Percentiles rank a stretch among this genome's conserved stretches.
Conservation (phyloP, 208 protist genomes). For the Leptomonas pyrrhocoris region DNA sequence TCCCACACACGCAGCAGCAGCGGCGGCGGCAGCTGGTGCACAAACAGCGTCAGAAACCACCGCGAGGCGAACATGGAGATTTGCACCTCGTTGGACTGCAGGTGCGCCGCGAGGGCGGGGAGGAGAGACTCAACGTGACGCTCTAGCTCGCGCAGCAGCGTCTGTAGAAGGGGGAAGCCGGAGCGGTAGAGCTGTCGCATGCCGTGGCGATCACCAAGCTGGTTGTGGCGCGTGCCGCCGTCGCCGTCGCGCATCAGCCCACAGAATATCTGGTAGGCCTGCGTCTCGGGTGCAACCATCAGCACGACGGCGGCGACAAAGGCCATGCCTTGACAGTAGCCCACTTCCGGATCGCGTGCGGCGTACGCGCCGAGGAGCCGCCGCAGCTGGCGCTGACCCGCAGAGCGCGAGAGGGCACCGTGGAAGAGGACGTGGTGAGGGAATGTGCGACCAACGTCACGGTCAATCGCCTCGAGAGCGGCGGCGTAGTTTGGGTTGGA, state of each 20-base stretch:
- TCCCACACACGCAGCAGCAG: slow-evolving; percentile 61
- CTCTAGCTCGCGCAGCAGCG: slow-evolving; percentile 33
- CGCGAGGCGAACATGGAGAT: slow-evolving; percentile 52
- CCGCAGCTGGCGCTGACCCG: slow-evolving; percentile 47
- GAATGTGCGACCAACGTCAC: slow-evolving; percentile 65
- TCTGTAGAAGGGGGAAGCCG: slow-evolving; percentile 51
- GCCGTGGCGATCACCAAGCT: slow-evolving; percentile 4
- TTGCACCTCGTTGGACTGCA: slow-evolving; percentile 32
- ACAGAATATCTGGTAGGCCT: slow-evolving; percentile 43
- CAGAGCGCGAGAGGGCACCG: not conserved
- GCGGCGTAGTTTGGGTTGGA: not conserved
- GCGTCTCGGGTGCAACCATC: slow-evolving; percentile 50
- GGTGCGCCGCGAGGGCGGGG: slow-evolving; percentile 47
- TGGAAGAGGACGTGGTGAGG: slow-evolving; percentile 63
- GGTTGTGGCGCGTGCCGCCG: not conserved
- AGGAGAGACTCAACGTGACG: slow-evolving; percentile 37
- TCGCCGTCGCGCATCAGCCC: slow-evolving; percentile 35
- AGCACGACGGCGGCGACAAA: slow-evolving; percentile 64
- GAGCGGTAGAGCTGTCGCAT: slow-evolving; percentile 60
- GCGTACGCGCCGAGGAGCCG: slow-evolving; percentile 55
- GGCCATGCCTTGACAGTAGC: slow-evolving; percentile 84
- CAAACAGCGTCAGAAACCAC: slow-evolving; percentile 75
- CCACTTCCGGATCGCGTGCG: slow-evolving; percentile 54
- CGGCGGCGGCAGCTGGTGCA: slow-evolving; percentile 50
- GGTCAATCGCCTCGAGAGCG: slow-evolving; percentile 41